A percentile compares a stretch with the other conserved stretches of the same genome.
These are phyloP conservation scores for Phlebiopsis flavidoalba DNA, from an alignment of 768 basidiomycete species.

Conservation along the genomic window DNA sequence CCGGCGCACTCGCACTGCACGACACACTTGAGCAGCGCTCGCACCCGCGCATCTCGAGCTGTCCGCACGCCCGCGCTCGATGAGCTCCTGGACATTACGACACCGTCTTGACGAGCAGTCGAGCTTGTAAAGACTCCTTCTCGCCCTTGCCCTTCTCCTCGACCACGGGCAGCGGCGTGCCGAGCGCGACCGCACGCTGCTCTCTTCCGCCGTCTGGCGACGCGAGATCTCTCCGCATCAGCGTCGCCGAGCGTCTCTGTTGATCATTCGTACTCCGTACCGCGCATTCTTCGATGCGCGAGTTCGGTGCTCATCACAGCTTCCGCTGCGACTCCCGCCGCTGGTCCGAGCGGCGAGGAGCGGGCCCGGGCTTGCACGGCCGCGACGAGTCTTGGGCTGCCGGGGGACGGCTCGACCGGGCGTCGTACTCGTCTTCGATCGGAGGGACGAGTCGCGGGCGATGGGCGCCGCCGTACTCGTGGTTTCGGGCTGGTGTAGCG, in stretches of 20 bases:
- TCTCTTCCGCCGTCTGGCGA: constrained; percentile 41
- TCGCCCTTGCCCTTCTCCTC: constrained; percentile 56
- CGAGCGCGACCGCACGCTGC: constrained; percentile 27
- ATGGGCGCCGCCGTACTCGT: background rate
- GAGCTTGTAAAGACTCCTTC: constrained; percentile 90
- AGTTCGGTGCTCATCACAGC: constrained; percentile 92
- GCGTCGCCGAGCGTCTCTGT: constrained; percentile 76
- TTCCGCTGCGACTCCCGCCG: constrained; percentile 84
- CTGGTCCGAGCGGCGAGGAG: constrained; percentile 73
- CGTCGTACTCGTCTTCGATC: constrained; percentile 31
- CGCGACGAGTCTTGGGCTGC: constrained; percentile 58
- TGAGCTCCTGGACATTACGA: constrained; percentile 69
- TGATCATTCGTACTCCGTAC: constrained; percentile 95
- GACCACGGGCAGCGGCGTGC: constrained; percentile 18
- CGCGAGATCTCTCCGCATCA: constrained; percentile 74
- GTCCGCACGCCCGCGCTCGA: constrained; percentile 45
- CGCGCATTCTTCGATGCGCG: constrained; percentile 91
- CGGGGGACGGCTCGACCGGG: constrained; percentile 18
- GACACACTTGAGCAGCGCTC: constrained; percentile 8
- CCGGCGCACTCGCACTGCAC: background rate
- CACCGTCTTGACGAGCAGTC: constrained; percentile 83
- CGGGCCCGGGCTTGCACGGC: constrained; percentile 65
- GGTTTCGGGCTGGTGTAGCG: too few relatives aligned
- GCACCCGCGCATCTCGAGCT: constrained; percentile 24
- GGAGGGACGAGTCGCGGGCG: constrained; percentile 1